Evolutionary conservation across 2,329 filamentous ascomycete species (phyloP).

Genomic region (Sclerotinia subarctica): DNA sequence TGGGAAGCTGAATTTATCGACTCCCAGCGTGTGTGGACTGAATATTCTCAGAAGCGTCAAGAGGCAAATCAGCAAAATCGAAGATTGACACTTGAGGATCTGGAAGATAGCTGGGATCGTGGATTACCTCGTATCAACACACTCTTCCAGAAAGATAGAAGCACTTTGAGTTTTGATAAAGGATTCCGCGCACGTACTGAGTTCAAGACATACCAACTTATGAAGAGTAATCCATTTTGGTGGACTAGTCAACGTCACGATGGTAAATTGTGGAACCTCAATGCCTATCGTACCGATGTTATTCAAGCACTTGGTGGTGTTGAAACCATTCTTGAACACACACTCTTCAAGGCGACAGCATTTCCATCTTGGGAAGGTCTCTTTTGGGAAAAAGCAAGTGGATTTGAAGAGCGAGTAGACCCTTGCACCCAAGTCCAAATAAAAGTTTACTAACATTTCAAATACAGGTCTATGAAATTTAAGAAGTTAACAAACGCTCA

Average conservation of each 20-base stretch:
- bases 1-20: slow-evolving; percentile 99
- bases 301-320: slow-evolving; percentile 92
- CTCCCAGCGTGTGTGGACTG: slow-evolving; percentile 97
- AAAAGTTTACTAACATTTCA: neutral
- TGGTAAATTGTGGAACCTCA: slow-evolving; percentile 95
- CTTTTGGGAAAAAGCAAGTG: slow-evolving; percentile 72
- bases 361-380: slow-evolving; percentile 97
- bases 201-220: slow-evolving; percentile 97
- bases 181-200: slow-evolving; percentile 93
- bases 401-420: slow-evolving; percentile 38
- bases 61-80: slow-evolving; percentile 98
- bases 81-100: slow-evolving; percentile 86
- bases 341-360: slow-evolving; percentile 92
- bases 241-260: slow-evolving; percentile 98
- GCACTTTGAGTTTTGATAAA: slow-evolving; percentile 96
- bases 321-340: slow-evolving; percentile 96
- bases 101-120: slow-evolving; percentile 98
- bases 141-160: slow-evolving; percentile 96
- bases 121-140: slow-evolving; percentile 98
- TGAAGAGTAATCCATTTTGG: slow-evolving; percentile 99
- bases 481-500: slow-evolving; percentile 99
- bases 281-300: slow-evolving; percentile 92
- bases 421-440: neutral
- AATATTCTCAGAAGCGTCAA: slow-evolving; percentile 95
- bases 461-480: slow-evolving; percentile 72